Percentiles rank a stretch among this genome's conserved stretches.
These are phyloP conservation scores for Solanum bulbocastanum DNA, from an alignment of 257 asterid genomes.

Conservation along the genomic window DNA sequence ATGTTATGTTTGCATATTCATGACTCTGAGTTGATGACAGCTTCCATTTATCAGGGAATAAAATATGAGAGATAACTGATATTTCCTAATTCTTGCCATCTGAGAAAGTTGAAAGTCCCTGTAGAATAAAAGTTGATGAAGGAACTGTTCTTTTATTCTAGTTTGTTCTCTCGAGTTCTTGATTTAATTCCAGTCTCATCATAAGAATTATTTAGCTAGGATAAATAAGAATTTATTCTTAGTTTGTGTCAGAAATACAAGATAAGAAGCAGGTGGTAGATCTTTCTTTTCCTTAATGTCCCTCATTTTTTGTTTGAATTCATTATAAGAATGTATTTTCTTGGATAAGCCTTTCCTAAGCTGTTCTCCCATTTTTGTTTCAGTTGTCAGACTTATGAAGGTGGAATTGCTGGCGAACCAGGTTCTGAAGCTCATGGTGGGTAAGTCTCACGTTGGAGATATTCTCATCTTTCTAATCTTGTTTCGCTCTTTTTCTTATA, in stretches of 20 bases:
- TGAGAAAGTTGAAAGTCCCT: background rate
- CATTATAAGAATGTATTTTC: background rate
- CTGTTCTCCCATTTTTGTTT: background rate
- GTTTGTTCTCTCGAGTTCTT: background rate
- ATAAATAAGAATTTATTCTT: background rate
- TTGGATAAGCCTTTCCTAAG: background rate
- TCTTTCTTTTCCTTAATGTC: background rate
- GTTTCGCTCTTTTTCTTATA: background rate
- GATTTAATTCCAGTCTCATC: background rate
- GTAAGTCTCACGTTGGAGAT: conserved; percentile 34
- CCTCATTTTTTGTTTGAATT: background rate
- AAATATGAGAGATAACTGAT: background rate
- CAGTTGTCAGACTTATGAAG: conserved; percentile 98
- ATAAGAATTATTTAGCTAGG: background rate
- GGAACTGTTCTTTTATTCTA: background rate
- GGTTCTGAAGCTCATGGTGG: conserved; percentile 99
- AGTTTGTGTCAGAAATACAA: background rate
- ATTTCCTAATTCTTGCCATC: background rate
- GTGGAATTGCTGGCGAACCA: conserved; percentile 96
- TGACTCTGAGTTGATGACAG: background rate
- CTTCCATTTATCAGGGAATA: background rate
- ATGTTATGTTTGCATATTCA: background rate
- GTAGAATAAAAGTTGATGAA: background rate
- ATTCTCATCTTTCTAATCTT: background rate
- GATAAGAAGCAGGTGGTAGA: background rate